Conservation (phyloP, 2,329 filamentous ascomycete species). For the Sporothrix phasma region DNA sequence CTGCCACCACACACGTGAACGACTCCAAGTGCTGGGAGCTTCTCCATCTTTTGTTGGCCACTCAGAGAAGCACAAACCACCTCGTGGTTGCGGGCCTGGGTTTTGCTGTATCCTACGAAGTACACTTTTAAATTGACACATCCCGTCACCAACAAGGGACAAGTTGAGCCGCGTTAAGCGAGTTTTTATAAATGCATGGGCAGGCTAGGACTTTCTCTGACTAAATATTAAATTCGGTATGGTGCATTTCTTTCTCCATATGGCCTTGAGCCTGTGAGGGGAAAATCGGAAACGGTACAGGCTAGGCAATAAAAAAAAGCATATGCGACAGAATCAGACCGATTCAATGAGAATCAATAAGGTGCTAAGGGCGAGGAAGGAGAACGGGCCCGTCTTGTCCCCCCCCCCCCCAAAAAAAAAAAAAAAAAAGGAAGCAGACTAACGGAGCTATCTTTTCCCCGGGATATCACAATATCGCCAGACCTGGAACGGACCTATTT, state of each 20-base stretch:
- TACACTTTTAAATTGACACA: neutral
- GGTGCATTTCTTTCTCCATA: neutral
- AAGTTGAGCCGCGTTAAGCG: neutral
- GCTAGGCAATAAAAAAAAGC: neutral
- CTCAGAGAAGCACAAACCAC: neutral
- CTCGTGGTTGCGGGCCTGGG: neutral
- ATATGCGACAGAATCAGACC: slow-evolving; percentile 1
- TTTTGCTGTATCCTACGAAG: neutral
- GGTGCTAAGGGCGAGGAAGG: neutral
- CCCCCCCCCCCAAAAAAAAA: neutral
- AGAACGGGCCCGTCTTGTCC: neutral
- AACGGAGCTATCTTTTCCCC: neutral
- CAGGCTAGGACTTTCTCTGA: neutral
- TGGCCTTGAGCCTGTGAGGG: no score
- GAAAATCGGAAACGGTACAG: neutral
- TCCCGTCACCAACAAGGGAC: neutral
- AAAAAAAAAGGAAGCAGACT: no score
- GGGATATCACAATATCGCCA: no score
- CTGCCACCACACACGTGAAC: neutral
- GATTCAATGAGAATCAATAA: neutral
- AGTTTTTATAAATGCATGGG: neutral
- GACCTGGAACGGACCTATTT: no score
- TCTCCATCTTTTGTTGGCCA: neutral
- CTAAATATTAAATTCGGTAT: no score
- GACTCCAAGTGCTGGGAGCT: neutral